Evolutionary conservation across 1,284 basidiomycete genomes (phyloP).

Genomic region (Leucoagaricus sp.): DNA sequence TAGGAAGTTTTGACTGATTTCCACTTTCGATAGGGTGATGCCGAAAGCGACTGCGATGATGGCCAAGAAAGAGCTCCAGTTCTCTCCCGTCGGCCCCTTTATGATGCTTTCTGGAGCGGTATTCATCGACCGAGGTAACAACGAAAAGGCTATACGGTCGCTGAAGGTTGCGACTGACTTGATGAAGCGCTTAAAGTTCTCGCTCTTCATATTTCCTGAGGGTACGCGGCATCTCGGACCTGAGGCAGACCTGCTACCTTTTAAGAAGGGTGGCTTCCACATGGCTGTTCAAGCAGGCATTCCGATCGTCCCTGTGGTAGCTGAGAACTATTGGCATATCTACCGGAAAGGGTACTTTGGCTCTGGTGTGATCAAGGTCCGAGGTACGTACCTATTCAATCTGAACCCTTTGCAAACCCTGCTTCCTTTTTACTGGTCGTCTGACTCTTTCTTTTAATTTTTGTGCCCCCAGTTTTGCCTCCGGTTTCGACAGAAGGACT

Average conservation of each 20-base stretch:
- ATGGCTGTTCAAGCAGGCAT: constrained; percentile 88
- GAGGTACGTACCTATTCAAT: constrained; percentile 55
- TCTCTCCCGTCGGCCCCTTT: constrained; percentile 90
- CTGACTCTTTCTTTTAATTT: constrained; percentile 7
- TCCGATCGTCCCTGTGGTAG: constrained; percentile 90
- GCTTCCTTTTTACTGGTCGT: neutral
- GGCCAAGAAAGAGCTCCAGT: constrained; percentile 92
- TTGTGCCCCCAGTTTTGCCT: constrained; percentile 62
- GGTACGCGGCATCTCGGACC: constrained; percentile 83
- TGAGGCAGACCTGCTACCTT: constrained; percentile 72
- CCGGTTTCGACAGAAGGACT: constrained; percentile 75
- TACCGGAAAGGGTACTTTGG: constrained; percentile 84
- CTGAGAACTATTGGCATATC: constrained; percentile 91
- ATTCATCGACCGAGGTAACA: constrained; percentile 91
- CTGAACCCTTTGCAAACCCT: neutral
- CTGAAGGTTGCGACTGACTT: constrained; percentile 78
- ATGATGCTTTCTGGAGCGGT: constrained; percentile 92
- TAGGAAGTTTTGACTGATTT: neutral
- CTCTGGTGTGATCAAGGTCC: constrained; percentile 76
- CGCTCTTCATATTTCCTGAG: constrained; percentile 92
- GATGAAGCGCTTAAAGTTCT: constrained; percentile 78
- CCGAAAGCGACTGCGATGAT: constrained; percentile 86
- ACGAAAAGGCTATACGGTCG: constrained; percentile 72
- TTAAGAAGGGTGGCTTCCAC: constrained; percentile 99
- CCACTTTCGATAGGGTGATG: constrained; percentile 64